Evolutionary conservation across 1,284 basidiomycete species (phyloP), one percentile per base, ranked within the genome.

Genomic region (Pseudozyma sp.): DNA sequence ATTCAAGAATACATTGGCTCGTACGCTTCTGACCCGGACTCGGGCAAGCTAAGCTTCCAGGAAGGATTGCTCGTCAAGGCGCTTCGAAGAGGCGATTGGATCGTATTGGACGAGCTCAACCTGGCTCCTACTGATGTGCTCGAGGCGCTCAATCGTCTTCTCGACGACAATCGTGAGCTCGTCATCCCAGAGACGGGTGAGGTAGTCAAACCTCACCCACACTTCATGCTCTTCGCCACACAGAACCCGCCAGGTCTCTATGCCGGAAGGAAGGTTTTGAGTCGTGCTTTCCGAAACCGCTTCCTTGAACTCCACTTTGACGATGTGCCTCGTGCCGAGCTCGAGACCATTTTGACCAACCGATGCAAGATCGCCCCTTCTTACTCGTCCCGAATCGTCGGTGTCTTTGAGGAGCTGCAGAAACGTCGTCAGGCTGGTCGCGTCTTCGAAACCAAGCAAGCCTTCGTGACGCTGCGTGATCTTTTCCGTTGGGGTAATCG

Each of bases 211-310:
- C 97, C 97, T 1, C 96, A 99, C 85, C 92, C 94, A 1, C 91
- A 94, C 85, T 99, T 99, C 87, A 95, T 98, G 91, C 89, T 99
- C 9, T 99, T 98, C 81, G 96, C 96, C 0, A 98, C 97, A 0
- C 97, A 99, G 85, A 99, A 99, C 84, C 97, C 97, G 14, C 93
- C 97, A 0, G 96, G 96, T 1, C 86, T 98, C n/a, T 99, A 99
- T 83, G 96, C 92, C 1, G 97, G 97, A 7, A 90, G 97, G 73
- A 99, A 99, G 85, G 90, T 97, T 5, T 87, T 99, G 12, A 98
- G 96, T 3, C 90, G 97, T 38, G 97, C 97, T 0, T 98, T 99
- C 87, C 90, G 97, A 38, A 98, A 97, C 86, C 92, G 97, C n/a
- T 99, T 99, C 87, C 89, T 99, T 14, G 97, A 99, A 86, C 92